Conservation (phyloP, 1,284 basidiomycete genomes). For the Ceratobasidium sp. region DNA sequence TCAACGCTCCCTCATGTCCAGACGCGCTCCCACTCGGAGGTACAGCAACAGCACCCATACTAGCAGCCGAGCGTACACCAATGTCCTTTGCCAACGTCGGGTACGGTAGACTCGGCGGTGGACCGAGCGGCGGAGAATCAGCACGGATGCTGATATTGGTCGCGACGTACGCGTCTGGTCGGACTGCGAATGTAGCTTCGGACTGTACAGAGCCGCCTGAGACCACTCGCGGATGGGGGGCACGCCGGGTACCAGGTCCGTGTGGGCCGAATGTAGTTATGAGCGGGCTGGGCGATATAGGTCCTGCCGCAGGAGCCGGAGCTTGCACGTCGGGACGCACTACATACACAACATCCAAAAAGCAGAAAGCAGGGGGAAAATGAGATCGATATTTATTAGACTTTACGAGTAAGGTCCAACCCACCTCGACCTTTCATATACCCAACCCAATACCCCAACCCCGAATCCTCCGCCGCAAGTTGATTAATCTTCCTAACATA, state of each 20-base stretch:
- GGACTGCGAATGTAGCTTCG: slow-evolving; percentile 80
- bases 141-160: slow-evolving; percentile 73
- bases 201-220: slow-evolving; percentile 79
- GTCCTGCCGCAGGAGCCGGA: slow-evolving; percentile 53
- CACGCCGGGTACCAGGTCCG: slow-evolving; percentile 29
- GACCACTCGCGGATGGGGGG: slow-evolving; percentile 67
- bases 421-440: slow-evolving; percentile 70
- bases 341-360: slow-evolving; percentile 30
- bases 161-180: slow-evolving; percentile 79
- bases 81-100: slow-evolving; percentile 66
- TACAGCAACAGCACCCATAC: slow-evolving; percentile 51
- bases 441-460: slow-evolving; percentile 81
- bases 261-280: slow-evolving; percentile 14
- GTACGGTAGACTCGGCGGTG: slow-evolving; percentile 80
- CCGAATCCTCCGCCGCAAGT: slow-evolving; percentile 77
- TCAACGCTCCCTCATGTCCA: slow-evolving; percentile 13
- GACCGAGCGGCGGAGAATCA: slow-evolving; percentile 64
- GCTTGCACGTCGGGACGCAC: slow-evolving; percentile 45
- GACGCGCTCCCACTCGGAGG: too few relatives aligned
- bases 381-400: neutral
- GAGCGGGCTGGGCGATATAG: slow-evolving; percentile 33
- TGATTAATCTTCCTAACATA: slow-evolving; percentile 91
- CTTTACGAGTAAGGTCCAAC: slow-evolving; percentile 50
- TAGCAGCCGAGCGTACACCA: slow-evolving; percentile 45
- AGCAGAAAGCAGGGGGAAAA: slow-evolving; percentile 1